Base-by-base conservation (phyloP, 73 alveolate genomes). In the Paramecium pentaurelia region DNA sequence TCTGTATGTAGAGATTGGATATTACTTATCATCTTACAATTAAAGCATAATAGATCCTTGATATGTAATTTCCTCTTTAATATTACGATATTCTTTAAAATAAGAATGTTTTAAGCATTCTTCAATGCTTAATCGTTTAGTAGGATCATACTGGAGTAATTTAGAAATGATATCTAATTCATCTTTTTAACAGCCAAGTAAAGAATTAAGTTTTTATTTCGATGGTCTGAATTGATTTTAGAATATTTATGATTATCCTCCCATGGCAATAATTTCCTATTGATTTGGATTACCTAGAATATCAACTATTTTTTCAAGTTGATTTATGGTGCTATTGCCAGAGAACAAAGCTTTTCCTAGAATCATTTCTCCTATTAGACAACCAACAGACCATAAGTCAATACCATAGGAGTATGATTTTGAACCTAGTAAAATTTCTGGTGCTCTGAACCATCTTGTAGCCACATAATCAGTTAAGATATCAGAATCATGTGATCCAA, bases 391-490 rank as follows among this genome's bases (percentile, higher is more conserved):
- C 96, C 97, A 96, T 34, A 97, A 45, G 93, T 97, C 99, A 8
- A 95, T 94, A 27, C 96, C 95, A 60, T 71, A 86, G 49, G 96
- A 93, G 77, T 97, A 96, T 45, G 93, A 83, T 42, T 60, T 92
- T 1, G 97, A 73, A 75, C 93, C 90, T 22, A 97, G 58, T 27
- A 96, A 58, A 59, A 96, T 88, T 71, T 96, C 98, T 8, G 98
- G 98, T 0, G 98, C 98, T 75, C 99, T 45, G 84, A 96, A 97
- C 99, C 99, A 97, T 64, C 99, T 58, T 8, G 98, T 96, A 32
- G 97, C 95, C 6, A 96, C 98, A 96, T 97, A 97, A 47, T 95
- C 98, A n/a, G 99, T 96, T 58, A 95, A 92, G 28, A 94, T 88
- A 58, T 86, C 93, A 36, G 93, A 49, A 40, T 60, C 87, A 54